These are phyloP conservation scores for Tylopilus orsonianus DNA, from an alignment of 1,284 basidiomycete species.

Conservation along the genomic window DNA sequence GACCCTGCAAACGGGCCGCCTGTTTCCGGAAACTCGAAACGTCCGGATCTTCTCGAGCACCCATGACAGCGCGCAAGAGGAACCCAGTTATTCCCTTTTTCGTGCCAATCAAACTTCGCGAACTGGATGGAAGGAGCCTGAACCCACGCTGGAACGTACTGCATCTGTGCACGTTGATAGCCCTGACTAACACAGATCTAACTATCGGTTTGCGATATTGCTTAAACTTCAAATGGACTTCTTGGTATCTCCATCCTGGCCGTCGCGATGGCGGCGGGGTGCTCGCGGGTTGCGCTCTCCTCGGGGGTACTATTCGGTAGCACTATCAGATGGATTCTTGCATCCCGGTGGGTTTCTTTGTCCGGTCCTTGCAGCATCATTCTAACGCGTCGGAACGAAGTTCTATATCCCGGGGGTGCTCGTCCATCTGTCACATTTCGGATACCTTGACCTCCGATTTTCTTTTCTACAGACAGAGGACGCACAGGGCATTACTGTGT, in stretches of 20 bases:
- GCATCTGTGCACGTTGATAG: slow-evolving; percentile 4
- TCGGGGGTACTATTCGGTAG: slow-evolving; percentile 26
- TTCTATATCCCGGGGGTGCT: slow-evolving; percentile 5
- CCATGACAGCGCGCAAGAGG: not conserved
- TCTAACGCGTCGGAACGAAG: slow-evolving; percentile 10
- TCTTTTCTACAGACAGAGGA: slow-evolving; percentile 9
- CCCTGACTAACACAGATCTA: slow-evolving; percentile 16
- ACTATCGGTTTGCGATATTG: not conserved
- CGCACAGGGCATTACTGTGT: slow-evolving; percentile 1
- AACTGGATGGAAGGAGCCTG: slow-evolving; percentile 1
- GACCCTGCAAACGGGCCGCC: slow-evolving; percentile 17
- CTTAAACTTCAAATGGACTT: slow-evolving; percentile 4
- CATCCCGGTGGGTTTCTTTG: slow-evolving; percentile 9
- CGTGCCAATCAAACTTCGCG: slow-evolving; percentile 10
- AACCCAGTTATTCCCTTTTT: slow-evolving; percentile 21
- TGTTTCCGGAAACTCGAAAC: slow-evolving; percentile 7
- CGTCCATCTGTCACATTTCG: slow-evolving; percentile 5
- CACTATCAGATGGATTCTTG: slow-evolving; percentile 11
- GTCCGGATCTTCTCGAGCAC: not conserved
- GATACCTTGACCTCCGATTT: slow-evolving; percentile 17
- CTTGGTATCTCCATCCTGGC: slow-evolving; percentile 21
- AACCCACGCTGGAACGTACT: not conserved
- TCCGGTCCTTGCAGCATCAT: slow-evolving; percentile 5
- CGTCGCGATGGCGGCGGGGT: slow-evolving; percentile 31
- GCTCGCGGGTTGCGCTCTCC: slow-evolving; percentile 18